Base-by-base conservation (phyloP, 2,329 filamentous ascomycete species). In the Calonectria pauciramosa region DNA sequence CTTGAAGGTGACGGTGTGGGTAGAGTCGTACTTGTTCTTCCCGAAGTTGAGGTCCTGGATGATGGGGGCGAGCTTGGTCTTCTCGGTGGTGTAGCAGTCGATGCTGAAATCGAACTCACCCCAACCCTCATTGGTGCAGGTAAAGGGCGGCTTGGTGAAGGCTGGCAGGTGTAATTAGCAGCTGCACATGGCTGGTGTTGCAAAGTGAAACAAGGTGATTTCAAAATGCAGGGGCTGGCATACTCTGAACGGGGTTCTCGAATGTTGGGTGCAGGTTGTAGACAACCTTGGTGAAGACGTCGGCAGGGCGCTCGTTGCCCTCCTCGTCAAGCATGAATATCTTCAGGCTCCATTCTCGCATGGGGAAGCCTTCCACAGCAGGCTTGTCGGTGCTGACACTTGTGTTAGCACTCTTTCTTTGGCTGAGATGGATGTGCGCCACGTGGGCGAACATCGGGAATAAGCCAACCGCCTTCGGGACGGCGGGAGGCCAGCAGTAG, bases 81-180 rank as follows among this genome's bases (percentile, higher is more conserved):
- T 98, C 86, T 97, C 95, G 36, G 94, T 93, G 54, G 94, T 94
- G 82, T 93, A 94, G 80, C 97, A 90, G 76, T 94, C 92, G 82
- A 99, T 97, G 63, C 89, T 90, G 93, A 99, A 96, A 84, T 99
- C 97, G 84, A 99, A 99, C 87, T 99, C 97, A 82, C 97, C 97
- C 97, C 97, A 99, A 80, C 97, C 97, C 86, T 98, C 95, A 86
- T 99, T 98, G 77, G 92, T 89, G 86, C 98, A 98, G 78, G 90
- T 91, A 88, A 99, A 99, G 0, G 97, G 97, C 0, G 96, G 92
- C 78, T 94, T 93, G 83, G 93, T 93, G 88, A 98, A 94, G 30
- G 92, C 95, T 97, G 79, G 65, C 30, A 44, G 59, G 56, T 56
- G n/a, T 59, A 26, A 60, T 82, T 65, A 81, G 77, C 75, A 75